These are phyloP conservation scores for Phytophthora sansomeana DNA, from an alignment of 352 stramenopile species.

Conservation along the genomic window DNA sequence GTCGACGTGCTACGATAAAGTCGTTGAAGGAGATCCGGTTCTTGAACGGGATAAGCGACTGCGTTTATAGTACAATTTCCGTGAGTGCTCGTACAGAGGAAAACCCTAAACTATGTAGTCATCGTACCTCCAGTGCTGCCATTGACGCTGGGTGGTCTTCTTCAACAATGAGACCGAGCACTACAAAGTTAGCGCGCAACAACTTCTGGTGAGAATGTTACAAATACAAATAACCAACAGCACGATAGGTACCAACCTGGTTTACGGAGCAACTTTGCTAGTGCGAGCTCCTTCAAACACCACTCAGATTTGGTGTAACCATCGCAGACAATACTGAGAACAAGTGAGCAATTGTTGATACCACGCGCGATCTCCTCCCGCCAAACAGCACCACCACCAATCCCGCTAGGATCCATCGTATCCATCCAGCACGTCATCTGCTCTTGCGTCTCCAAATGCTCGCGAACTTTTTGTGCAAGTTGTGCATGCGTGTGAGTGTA, in stretches of 20 bases:
- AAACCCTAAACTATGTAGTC: not conserved
- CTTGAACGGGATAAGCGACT: slow-evolving; percentile 56
- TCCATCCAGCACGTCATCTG: slow-evolving; percentile 85
- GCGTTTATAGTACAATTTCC: not conserved
- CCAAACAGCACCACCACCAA: slow-evolving; percentile 80
- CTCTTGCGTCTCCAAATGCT: slow-evolving; percentile 66
- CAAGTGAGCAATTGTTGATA: slow-evolving; percentile 77
- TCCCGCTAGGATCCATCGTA: slow-evolving; percentile 82
- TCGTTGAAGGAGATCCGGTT: slow-evolving; percentile 62
- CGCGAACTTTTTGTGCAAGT: slow-evolving; percentile 67
- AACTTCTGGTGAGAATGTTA: not conserved
- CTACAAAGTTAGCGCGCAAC: slow-evolving; percentile 25
- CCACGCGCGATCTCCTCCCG: slow-evolving; percentile 82
- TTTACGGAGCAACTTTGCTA: slow-evolving; percentile 77
- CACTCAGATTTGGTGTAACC: slow-evolving; percentile 80
- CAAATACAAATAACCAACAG: not conserved
- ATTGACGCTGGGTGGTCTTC: slow-evolving; percentile 50
- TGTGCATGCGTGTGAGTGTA: slow-evolving; percentile 79
- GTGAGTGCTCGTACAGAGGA: not conserved
- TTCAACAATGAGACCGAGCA: slow-evolving; percentile 61
- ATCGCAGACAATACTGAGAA: slow-evolving; percentile 77
- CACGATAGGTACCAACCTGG: slow-evolving; percentile 36
- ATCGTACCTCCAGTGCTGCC: slow-evolving; percentile 37
- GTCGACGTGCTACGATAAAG: slow-evolving; percentile 49
- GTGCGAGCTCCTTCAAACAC: slow-evolving; percentile 84